Conservation (phyloP, 129 eudicot species). For the Flaveria trinervia region DNA sequence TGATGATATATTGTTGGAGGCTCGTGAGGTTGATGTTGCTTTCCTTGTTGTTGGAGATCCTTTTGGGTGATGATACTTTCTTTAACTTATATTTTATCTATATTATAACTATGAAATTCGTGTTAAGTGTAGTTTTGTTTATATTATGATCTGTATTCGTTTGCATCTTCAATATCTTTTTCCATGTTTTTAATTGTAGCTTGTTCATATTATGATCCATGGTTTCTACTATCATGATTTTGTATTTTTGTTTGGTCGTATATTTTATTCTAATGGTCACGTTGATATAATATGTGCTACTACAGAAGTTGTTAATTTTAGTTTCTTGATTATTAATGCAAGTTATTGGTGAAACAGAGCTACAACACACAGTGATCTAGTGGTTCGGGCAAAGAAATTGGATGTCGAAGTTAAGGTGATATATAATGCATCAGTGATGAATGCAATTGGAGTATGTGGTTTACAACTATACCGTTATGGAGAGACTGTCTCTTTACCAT, state of each 20-base stretch:
- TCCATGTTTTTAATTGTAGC: neutral
- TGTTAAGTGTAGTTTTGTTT: neutral
- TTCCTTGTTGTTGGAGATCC: conserved; percentile 98
- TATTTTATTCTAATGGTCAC: too few relatives aligned
- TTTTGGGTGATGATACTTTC: conserved; percentile 59
- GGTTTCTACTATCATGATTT: conserved; percentile 20
- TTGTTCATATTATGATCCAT: neutral
- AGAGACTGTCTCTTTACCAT: conserved; percentile 92
- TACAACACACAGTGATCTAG: conserved; percentile 94
- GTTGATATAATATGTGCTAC: too few relatives aligned
- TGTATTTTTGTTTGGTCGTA: conserved; percentile 52
- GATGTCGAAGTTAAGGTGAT: conserved; percentile 80
- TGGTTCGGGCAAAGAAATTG: conserved; percentile 84
- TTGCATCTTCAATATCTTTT: conserved; percentile 5
- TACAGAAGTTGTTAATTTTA: neutral
- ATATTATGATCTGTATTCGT: neutral
- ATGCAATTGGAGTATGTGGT: conserved; percentile 96
- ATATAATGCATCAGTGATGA: conserved; percentile 95
- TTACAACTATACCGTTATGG: conserved; percentile 95
- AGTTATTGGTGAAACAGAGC: conserved; percentile 49
- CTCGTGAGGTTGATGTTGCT: conserved; percentile 71
- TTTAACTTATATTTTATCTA: neutral
- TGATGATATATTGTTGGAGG: conserved; percentile 68
- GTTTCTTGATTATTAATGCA: neutral
- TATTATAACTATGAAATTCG: conserved; percentile 25